Base-by-base conservation (phyloP, 106 monocot genomes). In the Phalaenopsis aphrodite region DNA sequence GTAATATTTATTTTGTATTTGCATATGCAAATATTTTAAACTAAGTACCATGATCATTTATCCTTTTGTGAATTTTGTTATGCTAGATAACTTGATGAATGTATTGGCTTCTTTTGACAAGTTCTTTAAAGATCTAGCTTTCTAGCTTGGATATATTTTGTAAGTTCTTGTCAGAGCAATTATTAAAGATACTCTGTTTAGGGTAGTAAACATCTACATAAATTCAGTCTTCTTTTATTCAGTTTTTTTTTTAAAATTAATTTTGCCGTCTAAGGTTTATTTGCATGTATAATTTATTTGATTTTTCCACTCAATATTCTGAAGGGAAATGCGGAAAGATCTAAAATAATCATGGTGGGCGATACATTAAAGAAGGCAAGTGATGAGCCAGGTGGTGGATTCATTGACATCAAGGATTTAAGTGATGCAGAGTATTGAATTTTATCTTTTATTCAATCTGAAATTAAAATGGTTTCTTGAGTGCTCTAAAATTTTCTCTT, bases 271-370 rank as follows among this genome's bases (percentile, higher is more conserved):
- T 23, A 17, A 58, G 23, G 38, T 42, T 56, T 52, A 1, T 68
- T 19, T 65, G 17, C 2, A 61, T 5, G 65, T 76, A 42, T 78
- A 37, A 71, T 66, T 76, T 75, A 66, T 8, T 23, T 37, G 45
- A 61, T 41, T 49, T 77, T 69, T 10, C 30, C 41, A 21, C 72
- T 75, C 38, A 43, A 58, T 80, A 45, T 47, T 84, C 9, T 78
- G 73, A 78, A 96, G 96, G 96, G 96, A 16, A 93, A 96, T 89
- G 96, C 96, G 3, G 96, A 96, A 58, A 92, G 85, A 75, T 85
- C 96, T 18, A 88, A 93, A 83, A 90, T 93, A 30, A 87, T 93
- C 55, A 96, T 96, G 96, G 96, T 94, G 8, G 96, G 96, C 7
- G 96, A 96, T 82, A 82, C 88, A 17, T 61, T 96, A 46, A 93